Conservation (phyloP, 495 filamentous ascomycete species). For the Viridothelium virens region DNA sequence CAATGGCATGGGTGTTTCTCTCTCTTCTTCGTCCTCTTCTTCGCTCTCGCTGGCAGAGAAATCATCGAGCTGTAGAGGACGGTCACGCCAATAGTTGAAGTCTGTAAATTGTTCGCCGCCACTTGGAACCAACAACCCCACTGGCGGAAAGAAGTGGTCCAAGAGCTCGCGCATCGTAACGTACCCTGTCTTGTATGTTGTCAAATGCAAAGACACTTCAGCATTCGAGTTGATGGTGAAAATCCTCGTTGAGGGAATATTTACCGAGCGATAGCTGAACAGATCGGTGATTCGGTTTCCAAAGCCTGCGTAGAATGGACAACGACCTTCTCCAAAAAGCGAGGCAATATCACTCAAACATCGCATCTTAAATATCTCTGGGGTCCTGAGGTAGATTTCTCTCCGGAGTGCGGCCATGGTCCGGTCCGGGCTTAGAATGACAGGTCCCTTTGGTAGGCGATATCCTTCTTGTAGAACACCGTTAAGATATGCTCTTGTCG, state of each 20-base stretch:
- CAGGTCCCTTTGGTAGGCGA: slow-evolving; percentile 77
- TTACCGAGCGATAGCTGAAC: slow-evolving; percentile 89
- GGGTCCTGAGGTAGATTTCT: slow-evolving; percentile 92
- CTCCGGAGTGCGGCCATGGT: slow-evolving; percentile 92
- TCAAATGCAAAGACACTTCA: slow-evolving; percentile 90
- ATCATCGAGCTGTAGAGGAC: slow-evolving; percentile 33
- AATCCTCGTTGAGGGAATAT: slow-evolving; percentile 85
- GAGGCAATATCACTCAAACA: slow-evolving; percentile 87
- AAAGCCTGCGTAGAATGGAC: slow-evolving; percentile 92
- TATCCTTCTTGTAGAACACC: slow-evolving; percentile 85
- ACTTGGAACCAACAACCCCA: slow-evolving; percentile 31
- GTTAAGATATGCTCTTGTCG: slow-evolving; percentile 80
- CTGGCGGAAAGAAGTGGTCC: slow-evolving; percentile 85
- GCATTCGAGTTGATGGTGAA: slow-evolving; percentile 99
- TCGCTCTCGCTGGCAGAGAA: slow-evolving; percentile 37
- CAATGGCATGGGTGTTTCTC: slow-evolving; percentile 36
- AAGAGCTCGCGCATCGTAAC: slow-evolving; percentile 92
- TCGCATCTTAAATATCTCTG: slow-evolving; percentile 99
- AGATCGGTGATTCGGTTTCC: slow-evolving; percentile 96
- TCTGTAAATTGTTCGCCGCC: slow-evolving; percentile 40
- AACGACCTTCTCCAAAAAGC: slow-evolving; percentile 65
- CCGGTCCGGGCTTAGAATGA: slow-evolving; percentile 89
- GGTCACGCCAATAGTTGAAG: slow-evolving; percentile 40
- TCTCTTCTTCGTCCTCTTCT: slow-evolving; percentile 34
- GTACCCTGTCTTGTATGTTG: slow-evolving; percentile 94